Evolutionary conservation across 2,329 filamentous ascomycete genomes (phyloP), one percentile per base, ranked within the genome.

Genomic region (Cephalotrichum gorgonifer): DNA sequence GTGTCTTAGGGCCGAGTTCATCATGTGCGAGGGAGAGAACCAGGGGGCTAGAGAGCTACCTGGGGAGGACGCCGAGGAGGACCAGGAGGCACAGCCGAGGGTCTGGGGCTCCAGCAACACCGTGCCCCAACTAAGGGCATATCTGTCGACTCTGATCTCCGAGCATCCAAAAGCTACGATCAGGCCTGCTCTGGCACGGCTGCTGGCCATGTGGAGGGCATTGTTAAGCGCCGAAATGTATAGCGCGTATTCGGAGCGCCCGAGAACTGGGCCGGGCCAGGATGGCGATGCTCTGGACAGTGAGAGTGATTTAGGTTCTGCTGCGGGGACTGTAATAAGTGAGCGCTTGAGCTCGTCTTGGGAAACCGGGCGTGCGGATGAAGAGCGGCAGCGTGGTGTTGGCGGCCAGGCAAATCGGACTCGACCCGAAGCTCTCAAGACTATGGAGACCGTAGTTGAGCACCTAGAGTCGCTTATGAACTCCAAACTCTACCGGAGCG

Each of bases 191-290:
- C 38, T 38, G 9, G 12, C 50, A 25, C 46, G 31, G 30, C 81
- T 86, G 11, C 61, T 86, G 33, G 81, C 88, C 52, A 95, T 96
- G 62, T 90, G 88, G 67, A 82, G 86, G 14, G 85, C 85, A 14
- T 77, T 95, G 68, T 83, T 91, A 56, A 81, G 81, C 44, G 77
- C 88, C 43, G 91, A 93, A 78, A 76, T 95, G 47, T 90, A 88
- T 61, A 79, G 85, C 53, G 71, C 82, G 2, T 78, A 86, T 58
- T 17, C 35, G n/a, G 14, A n/a, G n/a, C n/a, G 12, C 35, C 15
- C n/a, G 6, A 6, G n/a, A 14, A 9, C 12, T 26, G 14, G 17
- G 35, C 7, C 6, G 17, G 7, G 17, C 35, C 20, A 6, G 6
- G 35, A 20, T 9, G 35, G 17, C 5, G 22, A 17, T 11, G 4